A percentile compares a stretch with the other conserved stretches of the same genome.
Conservation (phyloP, 495 filamentous ascomycete species). For the Cladorrhinum samala region DNA sequence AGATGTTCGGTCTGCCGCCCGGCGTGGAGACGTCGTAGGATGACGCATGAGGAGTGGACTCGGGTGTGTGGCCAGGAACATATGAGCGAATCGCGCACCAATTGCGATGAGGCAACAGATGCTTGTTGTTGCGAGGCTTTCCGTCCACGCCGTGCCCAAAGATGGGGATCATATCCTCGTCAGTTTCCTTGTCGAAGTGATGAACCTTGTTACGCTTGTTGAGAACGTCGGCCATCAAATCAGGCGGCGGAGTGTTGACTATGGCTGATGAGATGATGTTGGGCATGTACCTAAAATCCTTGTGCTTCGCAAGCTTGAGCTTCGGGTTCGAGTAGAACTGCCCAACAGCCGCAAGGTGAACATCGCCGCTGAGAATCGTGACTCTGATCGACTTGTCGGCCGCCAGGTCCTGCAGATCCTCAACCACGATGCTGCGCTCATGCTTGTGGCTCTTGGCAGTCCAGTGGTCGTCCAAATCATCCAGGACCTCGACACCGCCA, state of each 20-base stretch:
- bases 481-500: slow-evolving; percentile 86
- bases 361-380: slow-evolving; percentile 89
- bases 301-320: slow-evolving; percentile 71
- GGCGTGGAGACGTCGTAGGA: slow-evolving; percentile 31
- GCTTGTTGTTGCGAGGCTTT: slow-evolving; percentile 82
- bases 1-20: slow-evolving; percentile 12
- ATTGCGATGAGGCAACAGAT: slow-evolving; percentile 82
- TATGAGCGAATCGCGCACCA: slow-evolving; percentile 87
- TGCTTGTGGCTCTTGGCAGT: slow-evolving; percentile 88
- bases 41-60: slow-evolving; percentile 49
- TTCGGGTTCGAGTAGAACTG: slow-evolving; percentile 92
- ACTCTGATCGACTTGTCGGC: slow-evolving; percentile 87
- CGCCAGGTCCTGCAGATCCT: slow-evolving; percentile 84
- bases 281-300: slow-evolving; percentile 92
- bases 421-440: slow-evolving; percentile 79
- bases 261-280: slow-evolving; percentile 83
- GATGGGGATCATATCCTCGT: slow-evolving; percentile 92
- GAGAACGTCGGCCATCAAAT: slow-evolving; percentile 81
- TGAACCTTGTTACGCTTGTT: slow-evolving; percentile 93
- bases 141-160: slow-evolving; percentile 85
- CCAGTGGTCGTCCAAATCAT: slow-evolving; percentile 94
- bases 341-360: slow-evolving; percentile 86
- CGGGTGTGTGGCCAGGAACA: slow-evolving; percentile 70
- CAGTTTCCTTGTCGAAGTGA: slow-evolving; percentile 76
- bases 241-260: slow-evolving; percentile 85